Percentiles rank a stretch among this genome's conserved stretches.
These are phyloP conservation scores for Ashbya aceris DNA, from an alignment of 1,139 yeast species.

Conservation along the genomic window DNA sequence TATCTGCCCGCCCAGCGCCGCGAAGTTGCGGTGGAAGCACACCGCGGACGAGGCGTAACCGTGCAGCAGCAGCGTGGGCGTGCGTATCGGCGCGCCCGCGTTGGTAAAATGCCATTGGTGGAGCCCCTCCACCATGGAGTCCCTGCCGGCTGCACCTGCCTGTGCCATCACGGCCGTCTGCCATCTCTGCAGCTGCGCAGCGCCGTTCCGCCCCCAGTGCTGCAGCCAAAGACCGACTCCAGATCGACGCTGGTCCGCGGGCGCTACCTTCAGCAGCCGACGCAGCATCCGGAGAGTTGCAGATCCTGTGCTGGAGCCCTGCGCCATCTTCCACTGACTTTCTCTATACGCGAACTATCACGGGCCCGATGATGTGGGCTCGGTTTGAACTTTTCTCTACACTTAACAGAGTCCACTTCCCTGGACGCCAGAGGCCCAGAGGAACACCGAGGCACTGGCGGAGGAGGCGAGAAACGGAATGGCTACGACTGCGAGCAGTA, in stretches of 20 bases:
- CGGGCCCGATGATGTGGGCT: too few relatives aligned
- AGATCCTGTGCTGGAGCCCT: too few relatives aligned
- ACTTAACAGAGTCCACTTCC: too few relatives aligned
- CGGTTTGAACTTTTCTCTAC: too few relatives aligned
- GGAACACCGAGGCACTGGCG: too few relatives aligned
- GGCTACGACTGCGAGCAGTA: too few relatives aligned
- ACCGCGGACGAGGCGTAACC: conserved; percentile 91
- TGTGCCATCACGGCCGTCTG: conserved; percentile 15
- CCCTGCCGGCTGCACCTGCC: conserved; percentile 10
- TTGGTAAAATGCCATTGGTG: conserved; percentile 25
- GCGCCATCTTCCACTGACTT: too few relatives aligned
- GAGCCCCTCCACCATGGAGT: conserved; percentile 14
- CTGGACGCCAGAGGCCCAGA: too few relatives aligned
- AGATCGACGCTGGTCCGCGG: conserved; percentile 7
- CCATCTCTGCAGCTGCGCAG: conserved; percentile 7
- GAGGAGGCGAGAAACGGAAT: too few relatives aligned
- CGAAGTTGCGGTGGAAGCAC: conserved; percentile 72
- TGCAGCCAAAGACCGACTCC: conserved; percentile 10
- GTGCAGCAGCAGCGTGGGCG: conserved; percentile 57
- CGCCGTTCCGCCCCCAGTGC: conserved; percentile 5
- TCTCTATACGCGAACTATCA: too few relatives aligned
- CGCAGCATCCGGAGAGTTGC: neutral
- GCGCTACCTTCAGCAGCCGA: neutral
- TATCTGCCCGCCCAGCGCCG: conserved; percentile 37
- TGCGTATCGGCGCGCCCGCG: conserved; percentile 12